Base-by-base conservation (phyloP, 305 asterid genomes). In the Petunia hybrid region DNA sequence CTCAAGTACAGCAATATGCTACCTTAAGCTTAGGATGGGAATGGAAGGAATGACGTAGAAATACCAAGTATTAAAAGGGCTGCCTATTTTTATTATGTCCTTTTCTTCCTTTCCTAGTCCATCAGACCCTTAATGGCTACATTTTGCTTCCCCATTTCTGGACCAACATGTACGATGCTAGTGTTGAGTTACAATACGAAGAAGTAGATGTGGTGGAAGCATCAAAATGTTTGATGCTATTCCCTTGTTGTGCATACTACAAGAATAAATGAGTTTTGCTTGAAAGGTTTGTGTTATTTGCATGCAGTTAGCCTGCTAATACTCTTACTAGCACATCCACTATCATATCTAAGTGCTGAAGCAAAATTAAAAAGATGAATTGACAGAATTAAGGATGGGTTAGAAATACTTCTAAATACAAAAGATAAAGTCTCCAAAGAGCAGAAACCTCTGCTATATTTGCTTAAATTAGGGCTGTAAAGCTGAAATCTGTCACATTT, bases 401-500 rank as follows among this genome's bases (percentile, higher is more conserved):
- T 3, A 35, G 63, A 10, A 39, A 71, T 35, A 48, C 5, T 0
- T 71, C 35, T 48, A 48, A n/a, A 46, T 70, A 70, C 10, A 70
- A 70, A 70, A 48, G 78, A 73, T 73, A 1, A 69, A 70, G 62
- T 73, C 63, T 73, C 42, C 60, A 35, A 10, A 46, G 12, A 71
- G 12, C 76, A 0, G 46, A 48, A 10, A 46, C 35, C 31, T 1
- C 36, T 48, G 46, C 14, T 73, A 73, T 51, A 73, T 51, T 63
- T 35, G 45, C 45, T 73, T 73, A 35, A 73, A 36, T 51, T 51
- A 51, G 62, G 5, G 63, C 36, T 35, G 78, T 71, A 71, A 35
- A 55, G 46, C 5, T 73, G 46, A 73, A 51, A 35, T 0, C 8
- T 16, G 62, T 48, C 78, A 48, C 36, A 4, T 12, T 73, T 48